Evolutionary conservation across 352 stramenopile genomes (phyloP).

Genomic region (Globisporangium solare): DNA sequence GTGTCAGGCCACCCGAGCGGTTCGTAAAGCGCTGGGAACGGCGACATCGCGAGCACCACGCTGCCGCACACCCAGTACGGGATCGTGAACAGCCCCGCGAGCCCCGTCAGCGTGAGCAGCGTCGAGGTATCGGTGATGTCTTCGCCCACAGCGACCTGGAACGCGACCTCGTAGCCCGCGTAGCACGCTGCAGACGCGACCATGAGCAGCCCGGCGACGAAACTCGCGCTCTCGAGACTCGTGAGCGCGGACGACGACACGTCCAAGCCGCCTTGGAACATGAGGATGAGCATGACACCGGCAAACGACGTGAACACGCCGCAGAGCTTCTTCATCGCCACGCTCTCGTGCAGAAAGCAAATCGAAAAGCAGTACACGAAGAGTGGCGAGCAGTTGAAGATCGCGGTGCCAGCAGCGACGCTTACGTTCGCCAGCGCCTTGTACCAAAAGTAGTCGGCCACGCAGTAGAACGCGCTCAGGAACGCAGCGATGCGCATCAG

Average conservation of each 20-base stretch:
- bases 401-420: slow-evolving; percentile 38
- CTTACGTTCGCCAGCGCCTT: slow-evolving; percentile 37
- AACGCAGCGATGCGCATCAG: slow-evolving; percentile 30
- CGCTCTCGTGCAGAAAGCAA: slow-evolving; percentile 43
- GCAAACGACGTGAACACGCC: slow-evolving; percentile 39
- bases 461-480: slow-evolving; percentile 40
- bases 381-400: slow-evolving; percentile 58
- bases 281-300: slow-evolving; percentile 41
- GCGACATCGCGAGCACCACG: slow-evolving; percentile 29
- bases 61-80: slow-evolving; percentile 44
- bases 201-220: slow-evolving; percentile 37
- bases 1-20: slow-evolving; percentile 37
- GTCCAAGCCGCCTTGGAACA: slow-evolving; percentile 31
- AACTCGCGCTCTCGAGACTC: slow-evolving; percentile 21
- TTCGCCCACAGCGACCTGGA: slow-evolving; percentile 29
- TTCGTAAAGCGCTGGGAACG: slow-evolving; percentile 39
- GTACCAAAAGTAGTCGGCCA: slow-evolving; percentile 66
- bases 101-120: slow-evolving; percentile 37
- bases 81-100: slow-evolving; percentile 40
- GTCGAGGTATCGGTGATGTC: slow-evolving; percentile 50
- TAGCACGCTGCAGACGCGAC: slow-evolving; percentile 44
- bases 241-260: slow-evolving; percentile 9
- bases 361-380: slow-evolving; percentile 73
- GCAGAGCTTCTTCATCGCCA: slow-evolving; percentile 29
- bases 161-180: slow-evolving; percentile 41